These are phyloP conservation scores for Mycena belliarum DNA, from an alignment of 768 basidiomycete species.

Conservation along the genomic window DNA sequence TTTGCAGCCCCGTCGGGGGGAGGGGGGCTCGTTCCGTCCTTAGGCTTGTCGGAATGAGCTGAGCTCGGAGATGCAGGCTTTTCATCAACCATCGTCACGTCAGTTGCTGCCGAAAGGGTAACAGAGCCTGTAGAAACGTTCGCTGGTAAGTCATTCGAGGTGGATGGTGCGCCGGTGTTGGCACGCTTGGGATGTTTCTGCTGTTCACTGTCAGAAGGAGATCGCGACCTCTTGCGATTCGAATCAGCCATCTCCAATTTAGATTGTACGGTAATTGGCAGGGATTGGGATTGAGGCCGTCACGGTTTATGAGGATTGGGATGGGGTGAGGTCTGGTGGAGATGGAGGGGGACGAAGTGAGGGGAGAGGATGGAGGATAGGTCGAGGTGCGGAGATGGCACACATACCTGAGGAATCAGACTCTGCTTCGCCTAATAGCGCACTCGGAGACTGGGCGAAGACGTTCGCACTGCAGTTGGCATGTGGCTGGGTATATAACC, in stretches of 20 bases:
- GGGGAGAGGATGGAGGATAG: conserved; percentile 56
- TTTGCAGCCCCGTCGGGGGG: conserved; percentile 36
- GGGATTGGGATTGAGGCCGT: conserved; percentile 35
- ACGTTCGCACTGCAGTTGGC: too few species aligned
- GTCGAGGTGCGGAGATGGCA: conserved; percentile 26
- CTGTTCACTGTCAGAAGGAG: conserved; percentile 78
- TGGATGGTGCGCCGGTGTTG: conserved; percentile 71
- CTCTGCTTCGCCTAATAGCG: background rate
- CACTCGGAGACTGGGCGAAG: background rate
- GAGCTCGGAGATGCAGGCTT: conserved; percentile 56
- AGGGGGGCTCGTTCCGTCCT: conserved; percentile 41
- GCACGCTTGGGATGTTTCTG: conserved; percentile 81
- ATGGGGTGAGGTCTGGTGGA: conserved; percentile 52
- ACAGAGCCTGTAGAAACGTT: conserved; percentile 46
- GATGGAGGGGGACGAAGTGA: conserved; percentile 54
- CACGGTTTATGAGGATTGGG: conserved; percentile 33
- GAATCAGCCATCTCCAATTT: conserved; percentile 78
- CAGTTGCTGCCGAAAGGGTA: conserved; percentile 42
- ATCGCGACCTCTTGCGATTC: conserved; percentile 85
- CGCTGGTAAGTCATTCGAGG: conserved; percentile 62
- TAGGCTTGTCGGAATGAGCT: conserved; percentile 42
- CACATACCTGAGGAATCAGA: conserved; percentile 35
- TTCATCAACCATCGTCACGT: conserved; percentile 72
- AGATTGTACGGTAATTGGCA: conserved; percentile 49
- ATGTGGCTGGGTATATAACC: too few species aligned